Conservation (phyloP, 2,329 filamentous ascomycete species). For the Ceratocystis ficicola region DNA sequence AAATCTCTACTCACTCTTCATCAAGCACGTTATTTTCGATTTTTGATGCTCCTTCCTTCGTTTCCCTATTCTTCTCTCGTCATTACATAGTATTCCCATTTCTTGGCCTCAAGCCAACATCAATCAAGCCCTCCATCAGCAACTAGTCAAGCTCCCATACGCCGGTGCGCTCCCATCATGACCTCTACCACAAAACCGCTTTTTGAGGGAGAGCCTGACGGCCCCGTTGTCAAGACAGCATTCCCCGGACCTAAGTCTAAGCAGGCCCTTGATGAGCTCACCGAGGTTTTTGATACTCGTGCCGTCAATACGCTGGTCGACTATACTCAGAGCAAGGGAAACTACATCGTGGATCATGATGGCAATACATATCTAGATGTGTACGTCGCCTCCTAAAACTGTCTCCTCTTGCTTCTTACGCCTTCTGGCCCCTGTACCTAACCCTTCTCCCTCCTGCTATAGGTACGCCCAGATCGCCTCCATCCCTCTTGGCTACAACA, state of each 20-base stretch:
- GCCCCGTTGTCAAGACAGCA: slow-evolving; percentile 42
- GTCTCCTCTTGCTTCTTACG: background rate
- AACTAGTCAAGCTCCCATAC: slow-evolving; percentile 21
- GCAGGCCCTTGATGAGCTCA: slow-evolving; percentile 55
- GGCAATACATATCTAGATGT: slow-evolving; percentile 63
- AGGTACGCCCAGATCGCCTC: slow-evolving; percentile 73
- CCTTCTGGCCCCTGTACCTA: background rate
- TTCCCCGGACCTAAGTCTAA: slow-evolving; percentile 69
- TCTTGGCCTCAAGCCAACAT: background rate
- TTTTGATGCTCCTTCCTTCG: background rate
- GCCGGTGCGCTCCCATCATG: slow-evolving; percentile 22
- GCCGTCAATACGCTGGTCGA: slow-evolving; percentile 74
- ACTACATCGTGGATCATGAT: slow-evolving; percentile 66
- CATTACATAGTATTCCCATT: background rate
- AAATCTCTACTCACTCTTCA: background rate
- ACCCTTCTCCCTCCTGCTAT: background rate
- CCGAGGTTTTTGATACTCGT: slow-evolving; percentile 72
- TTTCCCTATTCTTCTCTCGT: background rate
- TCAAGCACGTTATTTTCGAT: background rate
- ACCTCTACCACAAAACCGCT: slow-evolving; percentile 30
- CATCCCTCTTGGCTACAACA: slow-evolving; percentile 75
- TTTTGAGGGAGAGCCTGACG: slow-evolving; percentile 40
- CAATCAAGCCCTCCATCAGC: background rate
- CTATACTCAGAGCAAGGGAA: slow-evolving; percentile 62
- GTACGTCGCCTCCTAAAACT: slow-evolving; percentile 32